These are phyloP conservation scores for Prosopis cineraria DNA, from an alignment of 306 rosid genomes.

Conservation along the genomic window DNA sequence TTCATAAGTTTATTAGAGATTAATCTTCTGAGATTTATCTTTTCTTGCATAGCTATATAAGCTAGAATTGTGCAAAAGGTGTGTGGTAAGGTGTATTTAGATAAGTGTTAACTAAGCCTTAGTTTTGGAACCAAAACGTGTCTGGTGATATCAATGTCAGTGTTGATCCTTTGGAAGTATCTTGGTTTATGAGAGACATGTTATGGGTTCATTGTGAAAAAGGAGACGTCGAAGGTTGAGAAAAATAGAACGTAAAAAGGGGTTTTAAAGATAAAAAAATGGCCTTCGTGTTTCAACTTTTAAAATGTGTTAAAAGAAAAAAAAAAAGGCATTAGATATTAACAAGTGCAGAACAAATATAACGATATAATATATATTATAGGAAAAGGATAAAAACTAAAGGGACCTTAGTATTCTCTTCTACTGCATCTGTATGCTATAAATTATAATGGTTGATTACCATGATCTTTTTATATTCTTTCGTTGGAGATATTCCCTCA, in stretches of 20 bases:
- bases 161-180: not conserved
- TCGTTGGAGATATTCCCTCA: not conserved
- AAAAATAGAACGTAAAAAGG: not conserved
- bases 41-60: constrained; percentile 23
- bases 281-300: not conserved
- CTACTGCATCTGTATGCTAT: constrained; percentile 3
- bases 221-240: not conserved
- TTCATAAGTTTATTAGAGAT: not conserved
- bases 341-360: not conserved
- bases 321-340: not conserved
- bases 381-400: not conserved
- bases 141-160: not conserved
- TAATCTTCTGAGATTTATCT: not conserved
- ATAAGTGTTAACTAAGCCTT: too few species aligned
- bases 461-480: not conserved
- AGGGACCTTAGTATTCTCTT: not conserved
- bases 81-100: not conserved
- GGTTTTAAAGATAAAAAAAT: not conserved
- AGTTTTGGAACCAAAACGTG: not conserved
- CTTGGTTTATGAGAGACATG: constrained; percentile 8
- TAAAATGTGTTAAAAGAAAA: too few species aligned
- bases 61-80: not conserved
- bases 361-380: not conserved
- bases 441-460: not conserved
- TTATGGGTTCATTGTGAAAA: not conserved